Evolutionary conservation across 139 green algal species (phyloP).

Genomic region (Chlorella sorokiniana): DNA sequence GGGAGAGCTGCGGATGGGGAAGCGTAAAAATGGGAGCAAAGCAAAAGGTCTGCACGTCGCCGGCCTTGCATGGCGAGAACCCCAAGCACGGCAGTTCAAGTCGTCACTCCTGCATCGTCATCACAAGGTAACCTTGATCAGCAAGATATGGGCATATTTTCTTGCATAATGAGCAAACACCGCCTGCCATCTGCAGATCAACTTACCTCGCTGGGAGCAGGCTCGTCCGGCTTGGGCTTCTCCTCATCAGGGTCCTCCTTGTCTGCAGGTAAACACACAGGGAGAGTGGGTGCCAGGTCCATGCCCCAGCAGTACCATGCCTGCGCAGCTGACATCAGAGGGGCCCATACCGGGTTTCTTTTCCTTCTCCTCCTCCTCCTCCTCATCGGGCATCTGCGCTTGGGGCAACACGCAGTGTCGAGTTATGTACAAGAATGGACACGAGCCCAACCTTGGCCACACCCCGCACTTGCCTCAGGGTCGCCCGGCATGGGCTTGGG

Average conservation of each 20-base stretch:
- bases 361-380: slow-evolving; percentile 82
- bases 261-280: slow-evolving; percentile 34
- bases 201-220: slow-evolving; percentile 13
- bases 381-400: slow-evolving; percentile 79
- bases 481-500: slow-evolving; percentile 79
- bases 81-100: too few species aligned
- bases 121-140: too few species aligned
- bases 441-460: neutral
- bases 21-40: too few species aligned
- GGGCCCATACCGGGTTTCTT: slow-evolving; percentile 64
- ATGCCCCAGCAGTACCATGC: neutral
- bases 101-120: too few species aligned
- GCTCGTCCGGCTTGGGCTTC: slow-evolving; percentile 51
- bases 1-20: neutral
- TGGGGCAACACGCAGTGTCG: neutral
- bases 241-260: slow-evolving; percentile 80
- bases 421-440: neutral
- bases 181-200: neutral
- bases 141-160: too few species aligned
- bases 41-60: too few species aligned
- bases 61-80: too few species aligned
- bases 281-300: neutral
- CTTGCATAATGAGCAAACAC: neutral
- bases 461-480: too few species aligned
- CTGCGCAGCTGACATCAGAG: too few species aligned